phyloP scores from a whole-genome alignment of 1,284 basidiomycete genomes.

The Peniophora sp. region DNA sequence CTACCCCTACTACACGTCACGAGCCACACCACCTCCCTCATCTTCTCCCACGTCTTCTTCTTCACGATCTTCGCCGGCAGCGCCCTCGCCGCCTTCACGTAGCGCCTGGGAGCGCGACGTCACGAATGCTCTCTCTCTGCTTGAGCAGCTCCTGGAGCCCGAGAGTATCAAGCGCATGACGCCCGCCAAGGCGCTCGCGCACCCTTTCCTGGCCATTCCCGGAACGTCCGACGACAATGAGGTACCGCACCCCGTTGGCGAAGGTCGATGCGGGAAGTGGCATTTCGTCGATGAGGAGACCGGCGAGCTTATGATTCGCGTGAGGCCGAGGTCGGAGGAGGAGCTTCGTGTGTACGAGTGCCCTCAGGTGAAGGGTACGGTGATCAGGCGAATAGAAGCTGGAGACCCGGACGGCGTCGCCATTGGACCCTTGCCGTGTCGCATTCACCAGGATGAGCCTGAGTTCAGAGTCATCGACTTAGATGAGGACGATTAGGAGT shows the following conservation, averaged over 20 bases:
- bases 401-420: conserved; percentile 53
- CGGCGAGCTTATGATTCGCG: conserved; percentile 42
- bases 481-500: too few species aligned
- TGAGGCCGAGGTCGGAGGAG: conserved; percentile 14
- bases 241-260: conserved; percentile 59
- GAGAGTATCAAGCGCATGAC: conserved; percentile 73
- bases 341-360: conserved; percentile 11
- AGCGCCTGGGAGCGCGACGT: conserved; percentile 48
- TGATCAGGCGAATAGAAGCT: conserved; percentile 37
- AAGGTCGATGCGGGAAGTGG: conserved; percentile 51
- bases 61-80: conserved; percentile 7
- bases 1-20: conserved; percentile 37
- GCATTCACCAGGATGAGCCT: neutral
- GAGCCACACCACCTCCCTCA: conserved; percentile 9
- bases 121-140: conserved; percentile 65
- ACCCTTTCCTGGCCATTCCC: conserved; percentile 58
- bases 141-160: conserved; percentile 64
- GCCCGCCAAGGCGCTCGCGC: conserved; percentile 67
- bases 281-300: conserved; percentile 53
- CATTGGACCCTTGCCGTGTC: conserved; percentile 60
- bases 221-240: conserved; percentile 50
- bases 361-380: conserved; percentile 20
- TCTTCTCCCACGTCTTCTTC: conserved; percentile 15
- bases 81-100: conserved; percentile 7
- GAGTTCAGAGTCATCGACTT: conserved; percentile 1